Conservation (phyloP, 495 filamentous ascomycete species). For the Hyaloscypha bicolor region DNA sequence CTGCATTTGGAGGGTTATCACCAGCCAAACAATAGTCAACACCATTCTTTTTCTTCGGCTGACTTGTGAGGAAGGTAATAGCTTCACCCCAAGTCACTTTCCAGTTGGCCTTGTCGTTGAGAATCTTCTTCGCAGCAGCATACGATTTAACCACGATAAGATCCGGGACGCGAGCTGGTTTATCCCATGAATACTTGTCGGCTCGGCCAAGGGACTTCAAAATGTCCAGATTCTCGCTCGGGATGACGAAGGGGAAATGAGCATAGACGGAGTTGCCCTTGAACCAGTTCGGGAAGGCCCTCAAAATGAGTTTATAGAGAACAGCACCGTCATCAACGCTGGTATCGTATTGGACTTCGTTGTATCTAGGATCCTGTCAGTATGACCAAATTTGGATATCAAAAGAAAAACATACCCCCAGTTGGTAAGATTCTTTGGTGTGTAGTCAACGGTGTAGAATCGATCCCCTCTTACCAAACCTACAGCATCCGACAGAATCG, state of each 20-base stretch:
- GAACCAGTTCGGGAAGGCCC: conserved; percentile 81
- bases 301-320: conserved; percentile 79
- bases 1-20: conserved; percentile 49
- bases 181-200: conserved; percentile 71
- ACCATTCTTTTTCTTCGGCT: conserved; percentile 44
- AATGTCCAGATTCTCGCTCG: conserved; percentile 72
- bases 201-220: conserved; percentile 70
- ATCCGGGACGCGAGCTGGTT: conserved; percentile 54
- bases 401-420: conserved; percentile 57
- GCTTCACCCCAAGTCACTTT: conserved; percentile 63
- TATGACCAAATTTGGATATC: not conserved
- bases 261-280: conserved; percentile 80
- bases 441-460: conserved; percentile 79
- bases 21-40: conserved; percentile 59
- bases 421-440: conserved; percentile 75
- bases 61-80: conserved; percentile 54
- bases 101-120: conserved; percentile 64
- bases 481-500: conserved; percentile 84
- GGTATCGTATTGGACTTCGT: conserved; percentile 70
- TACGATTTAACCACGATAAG: conserved; percentile 62
- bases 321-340: conserved; percentile 81
- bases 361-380: conserved; percentile 42
- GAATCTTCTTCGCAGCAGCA: conserved; percentile 61
- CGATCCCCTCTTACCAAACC: conserved; percentile 84
- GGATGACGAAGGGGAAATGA: conserved; percentile 85